A percentile compares a stretch with the other conserved stretches of the same genome.
Evolutionary conservation across 306 rosid genomes (phyloP).

Genomic region (Inga oerstediana): DNA sequence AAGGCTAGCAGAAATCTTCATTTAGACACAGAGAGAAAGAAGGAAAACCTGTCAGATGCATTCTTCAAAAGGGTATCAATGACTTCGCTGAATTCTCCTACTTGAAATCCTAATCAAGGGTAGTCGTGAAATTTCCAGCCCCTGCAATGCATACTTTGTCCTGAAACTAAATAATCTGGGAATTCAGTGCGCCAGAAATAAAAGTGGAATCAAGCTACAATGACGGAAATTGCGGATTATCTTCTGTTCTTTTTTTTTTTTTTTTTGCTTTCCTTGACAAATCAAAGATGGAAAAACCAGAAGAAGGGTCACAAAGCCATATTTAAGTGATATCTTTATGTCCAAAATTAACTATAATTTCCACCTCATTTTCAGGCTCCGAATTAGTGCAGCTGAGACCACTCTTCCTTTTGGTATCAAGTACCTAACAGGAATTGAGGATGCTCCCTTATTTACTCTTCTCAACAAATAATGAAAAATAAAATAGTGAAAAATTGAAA

Average conservation of each 20-base stretch:
- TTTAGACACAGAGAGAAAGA: neutral
- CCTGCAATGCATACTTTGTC: neutral
- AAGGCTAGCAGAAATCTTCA: neutral
- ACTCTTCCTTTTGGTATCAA: neutral
- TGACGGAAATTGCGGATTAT: neutral
- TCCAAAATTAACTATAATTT: neutral
- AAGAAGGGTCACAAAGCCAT: neutral
- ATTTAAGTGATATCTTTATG: neutral
- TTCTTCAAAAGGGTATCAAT: neutral
- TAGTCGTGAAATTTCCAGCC: neutral
- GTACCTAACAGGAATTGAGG: neutral
- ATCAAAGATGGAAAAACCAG: neutral
- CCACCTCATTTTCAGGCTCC: neutral
- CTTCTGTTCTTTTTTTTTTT: no score
- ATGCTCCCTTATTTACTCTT: no score
- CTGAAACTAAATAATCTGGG: neutral
- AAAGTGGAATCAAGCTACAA: neutral
- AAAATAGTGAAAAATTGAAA: no score
- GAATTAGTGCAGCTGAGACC: neutral
- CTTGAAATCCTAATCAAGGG: neutral
- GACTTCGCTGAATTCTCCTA: neutral
- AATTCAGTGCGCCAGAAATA: no score
- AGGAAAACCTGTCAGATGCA: neutral
- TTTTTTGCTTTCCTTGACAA: neutral
- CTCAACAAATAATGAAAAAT: no score